Conservation (phyloP, 495 filamentous ascomycete genomes). For the Astrothelium macrocarpum region DNA sequence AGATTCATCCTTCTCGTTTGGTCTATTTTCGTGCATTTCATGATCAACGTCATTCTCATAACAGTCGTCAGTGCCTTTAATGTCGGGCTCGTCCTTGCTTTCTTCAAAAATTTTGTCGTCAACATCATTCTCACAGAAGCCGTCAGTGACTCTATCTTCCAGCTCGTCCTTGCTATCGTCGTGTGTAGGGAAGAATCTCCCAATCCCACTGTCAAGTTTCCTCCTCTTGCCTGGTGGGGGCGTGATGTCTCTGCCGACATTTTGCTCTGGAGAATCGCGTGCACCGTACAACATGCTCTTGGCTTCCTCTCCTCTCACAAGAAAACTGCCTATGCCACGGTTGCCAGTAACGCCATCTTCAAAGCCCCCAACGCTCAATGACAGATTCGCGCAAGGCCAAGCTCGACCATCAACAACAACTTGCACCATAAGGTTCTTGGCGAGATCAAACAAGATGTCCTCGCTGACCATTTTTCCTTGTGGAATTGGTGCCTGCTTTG, state of each 20-base stretch:
- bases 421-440: conserved; percentile 65
- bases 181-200: conserved; percentile 44
- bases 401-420: conserved; percentile 64
- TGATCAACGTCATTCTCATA: no score
- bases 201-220: conserved; percentile 44
- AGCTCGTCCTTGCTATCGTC: conserved; percentile 9
- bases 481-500: conserved; percentile 66
- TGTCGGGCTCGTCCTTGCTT: not conserved
- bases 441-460: conserved; percentile 61
- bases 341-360: conserved; percentile 81
- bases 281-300: conserved; percentile 34
- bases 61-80: no score
- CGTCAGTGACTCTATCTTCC: conserved; percentile 10
- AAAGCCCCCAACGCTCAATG: conserved; percentile 76
- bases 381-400: conserved; percentile 84
- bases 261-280: conserved; percentile 20
- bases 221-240: conserved; percentile 30
- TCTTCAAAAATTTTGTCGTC: not conserved
- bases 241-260: conserved; percentile 11
- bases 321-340: conserved; percentile 72
- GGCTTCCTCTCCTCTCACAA: conserved; percentile 69
- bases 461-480: conserved; percentile 64
- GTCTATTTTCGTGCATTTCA: not conserved
- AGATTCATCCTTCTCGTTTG: not conserved
- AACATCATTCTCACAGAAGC: conserved; percentile 12